These are phyloP conservation scores for Gynochthodes officinalis DNA, from an alignment of 257 asterid species.

Conservation along the genomic window DNA sequence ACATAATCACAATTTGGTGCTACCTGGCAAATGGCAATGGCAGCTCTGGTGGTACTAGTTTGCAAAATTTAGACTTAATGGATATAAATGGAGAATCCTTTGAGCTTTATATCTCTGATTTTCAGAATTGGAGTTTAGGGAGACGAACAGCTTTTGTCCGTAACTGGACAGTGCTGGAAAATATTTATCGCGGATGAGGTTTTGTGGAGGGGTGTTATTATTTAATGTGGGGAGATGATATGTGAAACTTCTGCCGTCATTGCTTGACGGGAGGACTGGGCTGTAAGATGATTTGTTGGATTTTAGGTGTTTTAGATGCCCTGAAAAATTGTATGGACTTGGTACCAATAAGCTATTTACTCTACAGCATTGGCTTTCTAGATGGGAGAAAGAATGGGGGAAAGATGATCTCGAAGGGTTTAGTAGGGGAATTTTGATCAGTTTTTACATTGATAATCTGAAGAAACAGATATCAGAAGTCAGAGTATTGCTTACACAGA, in stretches of 20 bases:
- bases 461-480: too few species aligned
- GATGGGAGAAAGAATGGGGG: not conserved
- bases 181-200: not conserved
- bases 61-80: not conserved
- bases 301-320: not conserved
- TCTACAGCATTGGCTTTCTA: not conserved
- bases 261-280: not conserved
- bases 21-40: constrained; percentile 14
- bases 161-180: not conserved
- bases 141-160: not conserved
- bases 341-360: not conserved
- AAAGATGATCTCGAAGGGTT: not conserved
- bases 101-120: not conserved
- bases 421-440: too few species aligned
- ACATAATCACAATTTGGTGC: too few species aligned
- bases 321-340: not conserved
- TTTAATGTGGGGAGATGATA: not conserved
- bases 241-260: not conserved
- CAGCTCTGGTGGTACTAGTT: not conserved
- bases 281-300: not conserved
- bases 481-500: not conserved
- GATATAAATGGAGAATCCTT: not conserved
- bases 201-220: not conserved
- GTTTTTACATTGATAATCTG: too few species aligned
- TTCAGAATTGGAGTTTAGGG: not conserved